Evolutionary conservation across 2,329 filamentous ascomycete genomes (phyloP), one percentile per base, ranked within the genome.

Genomic region (Ophiognomonia clavigignenti-juglandacearum): DNA sequence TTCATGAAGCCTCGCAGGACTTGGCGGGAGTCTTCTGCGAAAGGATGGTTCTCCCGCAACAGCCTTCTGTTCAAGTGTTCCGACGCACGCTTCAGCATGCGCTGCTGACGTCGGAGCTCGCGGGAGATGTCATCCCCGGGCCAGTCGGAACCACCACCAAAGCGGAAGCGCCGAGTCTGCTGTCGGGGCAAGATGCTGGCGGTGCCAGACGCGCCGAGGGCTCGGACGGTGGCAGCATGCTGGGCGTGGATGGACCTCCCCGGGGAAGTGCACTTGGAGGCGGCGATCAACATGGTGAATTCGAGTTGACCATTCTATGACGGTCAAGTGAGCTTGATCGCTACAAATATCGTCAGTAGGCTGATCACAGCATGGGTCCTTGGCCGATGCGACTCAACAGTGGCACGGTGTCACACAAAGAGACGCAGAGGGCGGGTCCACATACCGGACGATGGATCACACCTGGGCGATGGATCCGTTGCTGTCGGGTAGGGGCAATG

Each of bases 121-220:
- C 63, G 67, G 32, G 68, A 64, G 18, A 64, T 61, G 16, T 71
- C 64, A 13, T 63, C 59, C 37, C 64, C 67, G 7, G 69, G 65
- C 70, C 74, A 78, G 16, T 68, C n/a, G n/a, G n/a, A n/a, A n/a
- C n/a, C n/a, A n/a, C n/a, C 54, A 43, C 67, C 70, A 49, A 79
- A 70, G 50, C 74, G 72, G 51, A 78, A 76, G 29, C 57, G 58
- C 29, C 78, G 72, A 27, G 56, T 62, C 52, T 76, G 74, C 36
- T 67, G 61, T 16, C 55, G 59, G 39, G 60, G 60, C 27, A 56
- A 55, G 16, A 56, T 38, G 13, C 59, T 38, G 27, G 59, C 56
- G 22, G 54, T 37, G 23, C 39, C 43, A 6, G 47, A 48, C 16
- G 53, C 50, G n/a, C 50, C 53, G 13, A 58, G 43, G 35, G 45